Conservation (phyloP, 1,139 yeast genomes). For the Sugiyamaella japonica region DNA sequence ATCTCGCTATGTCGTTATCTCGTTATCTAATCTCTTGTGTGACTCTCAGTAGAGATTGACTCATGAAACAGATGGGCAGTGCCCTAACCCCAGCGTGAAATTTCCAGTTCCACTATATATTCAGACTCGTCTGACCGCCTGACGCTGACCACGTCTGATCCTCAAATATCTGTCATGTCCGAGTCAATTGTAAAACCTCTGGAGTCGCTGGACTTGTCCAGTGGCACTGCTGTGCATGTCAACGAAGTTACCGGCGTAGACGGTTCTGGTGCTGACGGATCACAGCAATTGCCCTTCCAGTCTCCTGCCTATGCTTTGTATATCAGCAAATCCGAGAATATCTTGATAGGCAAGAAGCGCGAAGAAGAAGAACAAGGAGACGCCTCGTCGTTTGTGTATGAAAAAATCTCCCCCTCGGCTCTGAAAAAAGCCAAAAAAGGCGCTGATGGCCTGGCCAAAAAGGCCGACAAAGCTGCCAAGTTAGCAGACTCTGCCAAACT, state of each 20-base stretch:
- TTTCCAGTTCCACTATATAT: background rate
- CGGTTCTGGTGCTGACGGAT: constrained; percentile 52
- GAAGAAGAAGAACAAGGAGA: constrained; percentile 43
- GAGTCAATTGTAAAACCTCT: constrained; percentile 17
- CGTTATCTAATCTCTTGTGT: too few species aligned
- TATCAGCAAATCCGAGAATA: constrained; percentile 51
- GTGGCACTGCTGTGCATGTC: constrained; percentile 49
- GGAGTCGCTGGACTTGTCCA: constrained; percentile 18
- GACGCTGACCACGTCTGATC: background rate
- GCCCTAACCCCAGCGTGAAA: background rate
- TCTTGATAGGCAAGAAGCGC: constrained; percentile 64
- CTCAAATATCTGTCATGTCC: background rate
- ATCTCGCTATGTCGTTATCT: too few species aligned
- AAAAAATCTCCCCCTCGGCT: constrained; percentile 87
- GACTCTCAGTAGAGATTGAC: background rate
- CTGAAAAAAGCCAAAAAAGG: constrained; percentile 96
- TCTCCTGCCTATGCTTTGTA: constrained; percentile 82
- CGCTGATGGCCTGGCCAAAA: constrained; percentile 86
- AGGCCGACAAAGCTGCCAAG: constrained; percentile 76
- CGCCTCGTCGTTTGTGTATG: constrained; percentile 49
- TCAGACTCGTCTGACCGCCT: too few species aligned
- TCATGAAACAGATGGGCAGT: background rate
- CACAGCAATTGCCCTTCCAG: constrained; percentile 68
- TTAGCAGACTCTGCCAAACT: constrained; percentile 60
- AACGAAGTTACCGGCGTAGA: constrained; percentile 74